Evolutionary conservation across 257 asterid species (phyloP), one percentile per base, ranked within the genome.

Genomic region (Linaria vulgaris): DNA sequence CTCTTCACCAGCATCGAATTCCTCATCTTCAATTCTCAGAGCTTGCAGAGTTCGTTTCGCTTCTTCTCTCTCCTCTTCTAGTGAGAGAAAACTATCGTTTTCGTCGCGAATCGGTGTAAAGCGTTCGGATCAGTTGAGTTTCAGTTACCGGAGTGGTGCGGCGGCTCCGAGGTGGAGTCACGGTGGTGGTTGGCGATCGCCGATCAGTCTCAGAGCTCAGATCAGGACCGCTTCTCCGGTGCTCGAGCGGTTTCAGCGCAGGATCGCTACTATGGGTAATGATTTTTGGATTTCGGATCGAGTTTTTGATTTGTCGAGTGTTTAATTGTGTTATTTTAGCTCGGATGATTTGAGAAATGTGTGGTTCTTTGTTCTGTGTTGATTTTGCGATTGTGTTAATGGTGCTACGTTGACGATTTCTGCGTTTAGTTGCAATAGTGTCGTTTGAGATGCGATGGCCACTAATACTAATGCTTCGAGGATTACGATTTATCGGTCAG

Each of bases 211-310:
- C 25, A 74, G 70, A 70, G 84, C 90, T 77, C 95, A 75, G 82
- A 83, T 83, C 82, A 80, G 82, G 44, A 46, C 81, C 1, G 68
- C 64, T 1, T 70, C 87, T 56, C 81, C 94, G 12, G 74, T 72
- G 60, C 47, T 87, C 69, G 79, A 80, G 68, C 75, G 74, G 21
- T 79, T 83, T 66, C 80, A 85, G 27, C 83, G 87, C 66, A 85
- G 69, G 69, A 58, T 82, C 60, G 77, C 88, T 44, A 68, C 94
- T 52, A 87, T 87, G 95, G 95, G 95, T 87, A 87, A n/a, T n/a
- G n/a, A n/a, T n/a, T n/a, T n/a, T n/a, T n/a, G 62, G 52, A 44
- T 3, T 46, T 47, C 58, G 7, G 15, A 23, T 9, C 44, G 58
- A 11, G 15, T 25, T 16, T 73, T 9, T 73, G 62, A 37, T 56